These are phyloP conservation scores for Dysphania ambrosioides DNA, from an alignment of 148 eudicot species.

Conservation along the genomic window DNA sequence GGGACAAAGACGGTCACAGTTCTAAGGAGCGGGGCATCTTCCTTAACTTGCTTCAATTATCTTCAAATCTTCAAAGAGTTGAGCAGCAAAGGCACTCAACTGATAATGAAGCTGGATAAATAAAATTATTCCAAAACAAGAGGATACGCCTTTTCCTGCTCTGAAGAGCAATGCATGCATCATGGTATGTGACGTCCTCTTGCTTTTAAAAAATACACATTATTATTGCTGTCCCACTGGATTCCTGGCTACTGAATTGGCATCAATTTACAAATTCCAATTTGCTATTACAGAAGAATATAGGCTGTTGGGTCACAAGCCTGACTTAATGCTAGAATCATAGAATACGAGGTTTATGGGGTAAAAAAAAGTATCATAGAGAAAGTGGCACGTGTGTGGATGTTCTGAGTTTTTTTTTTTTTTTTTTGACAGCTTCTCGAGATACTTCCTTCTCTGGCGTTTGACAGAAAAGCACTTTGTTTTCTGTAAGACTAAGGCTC, in stretches of 20 bases:
- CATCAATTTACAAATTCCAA: conserved; percentile 7
- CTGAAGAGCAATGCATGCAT: conserved; percentile 23
- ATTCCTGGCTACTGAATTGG: conserved; percentile 10
- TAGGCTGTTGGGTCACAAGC: conserved; percentile 4
- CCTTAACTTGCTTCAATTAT: conserved; percentile 55
- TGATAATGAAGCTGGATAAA: conserved; percentile 29
- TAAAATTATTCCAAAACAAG: neutral
- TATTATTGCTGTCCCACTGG: neutral
- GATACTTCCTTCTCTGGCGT: neutral
- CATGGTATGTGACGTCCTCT: conserved; percentile 24
- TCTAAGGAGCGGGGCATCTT: conserved; percentile 38
- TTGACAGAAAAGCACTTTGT: conserved; percentile 1
- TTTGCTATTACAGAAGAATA: neutral
- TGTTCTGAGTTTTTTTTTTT: neutral
- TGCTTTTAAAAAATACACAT: neutral
- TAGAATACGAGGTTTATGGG: conserved; percentile 27
- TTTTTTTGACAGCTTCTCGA: neutral
- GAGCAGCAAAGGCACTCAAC: conserved; percentile 48
- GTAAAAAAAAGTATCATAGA: neutral
- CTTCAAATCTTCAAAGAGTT: conserved; percentile 60
- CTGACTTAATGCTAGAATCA: conserved; percentile 2
- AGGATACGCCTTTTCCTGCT: conserved; percentile 14
- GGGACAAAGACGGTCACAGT: conserved; percentile 21
- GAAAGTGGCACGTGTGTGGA: conserved; percentile 11
- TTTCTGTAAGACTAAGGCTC: conserved; percentile 2